These are phyloP conservation scores for Chamaecyparis obtusa DNA, from an alignment of 75 land plant species.

Conservation along the genomic window DNA sequence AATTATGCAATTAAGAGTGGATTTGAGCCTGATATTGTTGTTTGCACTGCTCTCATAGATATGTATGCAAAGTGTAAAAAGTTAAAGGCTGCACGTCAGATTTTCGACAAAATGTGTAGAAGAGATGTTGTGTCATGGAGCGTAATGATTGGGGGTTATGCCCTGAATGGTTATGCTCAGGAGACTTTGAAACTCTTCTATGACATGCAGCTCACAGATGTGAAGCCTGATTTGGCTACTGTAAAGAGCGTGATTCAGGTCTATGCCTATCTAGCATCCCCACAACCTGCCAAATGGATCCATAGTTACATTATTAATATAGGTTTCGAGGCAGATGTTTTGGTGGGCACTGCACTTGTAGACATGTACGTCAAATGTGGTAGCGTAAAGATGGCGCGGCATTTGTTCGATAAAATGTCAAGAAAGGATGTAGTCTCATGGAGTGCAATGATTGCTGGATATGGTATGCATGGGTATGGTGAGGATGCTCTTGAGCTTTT, in stretches of 20 bases:
- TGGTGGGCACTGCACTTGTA: slow-evolving; percentile 10
- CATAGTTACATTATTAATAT: slow-evolving; percentile 7
- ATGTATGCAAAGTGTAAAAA: slow-evolving; percentile 21
- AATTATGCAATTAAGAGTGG: not conserved
- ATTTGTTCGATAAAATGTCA: slow-evolving; percentile 20
- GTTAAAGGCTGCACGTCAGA: slow-evolving; percentile 4
- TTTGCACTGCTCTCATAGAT: slow-evolving; percentile 16
- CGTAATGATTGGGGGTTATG: slow-evolving; percentile 14
- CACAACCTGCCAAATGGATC: slow-evolving; percentile 4
- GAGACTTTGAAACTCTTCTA: slow-evolving; percentile 17
- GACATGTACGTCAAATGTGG: slow-evolving; percentile 34
- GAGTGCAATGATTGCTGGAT: slow-evolving; percentile 29
- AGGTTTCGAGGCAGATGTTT: slow-evolving; percentile 4
- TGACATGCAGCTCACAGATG: slow-evolving; percentile 9
- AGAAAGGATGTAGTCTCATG: slow-evolving; percentile 20
- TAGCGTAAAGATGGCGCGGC: slow-evolving; percentile 11
- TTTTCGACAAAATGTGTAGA: slow-evolving; percentile 17
- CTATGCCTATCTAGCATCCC: slow-evolving; percentile 18
- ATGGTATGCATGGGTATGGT: slow-evolving; percentile 16
- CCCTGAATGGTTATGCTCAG: not conserved
- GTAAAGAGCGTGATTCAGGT: slow-evolving; percentile 7
- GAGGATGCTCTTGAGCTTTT: slow-evolving; percentile 22
- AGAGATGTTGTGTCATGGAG: slow-evolving; percentile 23
- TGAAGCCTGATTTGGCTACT: slow-evolving; percentile 15
- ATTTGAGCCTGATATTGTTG: slow-evolving; percentile 3